Percentiles rank a stretch among this genome's conserved stretches.
These are phyloP conservation scores for Penicillium crystallinum DNA, from an alignment of 495 filamentous ascomycete genomes.

Conservation along the genomic window DNA sequence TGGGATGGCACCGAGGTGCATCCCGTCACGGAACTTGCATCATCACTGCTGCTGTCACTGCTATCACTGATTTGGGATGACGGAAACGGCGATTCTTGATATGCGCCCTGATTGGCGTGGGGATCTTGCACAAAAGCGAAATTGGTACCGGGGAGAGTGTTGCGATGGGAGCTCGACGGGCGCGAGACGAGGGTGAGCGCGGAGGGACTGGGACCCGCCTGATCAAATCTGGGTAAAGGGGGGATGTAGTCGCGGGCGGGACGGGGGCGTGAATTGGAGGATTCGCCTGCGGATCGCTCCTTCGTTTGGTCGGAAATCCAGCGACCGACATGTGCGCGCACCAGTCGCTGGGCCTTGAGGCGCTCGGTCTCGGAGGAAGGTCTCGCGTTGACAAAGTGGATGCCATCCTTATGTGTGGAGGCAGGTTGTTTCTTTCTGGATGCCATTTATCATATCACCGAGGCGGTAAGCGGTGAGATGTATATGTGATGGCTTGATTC, in stretches of 20 bases:
- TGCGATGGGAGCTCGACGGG: not conserved
- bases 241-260: not conserved
- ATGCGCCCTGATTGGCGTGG: not conserved
- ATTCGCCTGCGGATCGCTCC: conserved; percentile 18
- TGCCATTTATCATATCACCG: conserved; percentile 17
- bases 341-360: conserved; percentile 26
- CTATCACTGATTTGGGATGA: conserved; percentile 12
- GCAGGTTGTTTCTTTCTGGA: conserved; percentile 20
- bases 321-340: conserved; percentile 38
- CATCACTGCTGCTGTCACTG: conserved; percentile 15
- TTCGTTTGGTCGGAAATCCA: conserved; percentile 42
- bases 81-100: conserved; percentile 7
- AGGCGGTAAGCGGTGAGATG: not conserved
- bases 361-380: conserved; percentile 32
- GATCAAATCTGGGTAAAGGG: not conserved
- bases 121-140: not conserved
- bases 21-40: not conserved
- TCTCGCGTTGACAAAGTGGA: conserved; percentile 40
- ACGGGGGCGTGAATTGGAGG: not conserved
- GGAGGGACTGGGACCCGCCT: not conserved
- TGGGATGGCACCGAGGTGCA: not conserved
- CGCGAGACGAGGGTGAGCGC: conserved; percentile 9
- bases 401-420: conserved; percentile 23
- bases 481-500: not conserved
- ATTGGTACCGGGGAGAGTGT: not conserved